Percentiles rank a stretch among this genome's conserved stretches.
Evolutionary conservation across 2,329 filamentous ascomycete species (phyloP).

Genomic region (Ophiostoma fasciatum): DNA sequence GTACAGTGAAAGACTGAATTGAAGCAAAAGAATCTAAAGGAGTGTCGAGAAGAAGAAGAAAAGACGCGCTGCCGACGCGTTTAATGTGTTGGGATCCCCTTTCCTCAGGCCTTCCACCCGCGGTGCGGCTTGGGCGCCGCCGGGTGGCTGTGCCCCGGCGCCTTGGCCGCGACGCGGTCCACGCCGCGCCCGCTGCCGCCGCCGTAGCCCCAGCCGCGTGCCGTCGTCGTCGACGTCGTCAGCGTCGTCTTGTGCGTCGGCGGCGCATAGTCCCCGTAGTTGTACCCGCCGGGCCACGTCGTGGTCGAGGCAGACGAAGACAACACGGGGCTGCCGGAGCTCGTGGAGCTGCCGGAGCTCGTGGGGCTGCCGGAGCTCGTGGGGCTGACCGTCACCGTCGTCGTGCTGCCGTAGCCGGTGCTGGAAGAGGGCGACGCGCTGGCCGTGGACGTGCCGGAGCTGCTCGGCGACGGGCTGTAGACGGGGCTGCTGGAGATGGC

Average conservation of each 20-base stretch:
- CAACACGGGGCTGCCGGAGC: not conserved
- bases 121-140: not conserved
- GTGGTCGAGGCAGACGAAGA: not conserved
- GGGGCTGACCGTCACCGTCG: not conserved
- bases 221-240: not conserved
- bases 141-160: not conserved
- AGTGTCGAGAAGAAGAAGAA: constrained; percentile 3
- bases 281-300: constrained; percentile 9
- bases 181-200: too few species aligned
- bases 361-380: too few species aligned
- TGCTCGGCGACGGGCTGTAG: not conserved
- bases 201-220: constrained; percentile 1
- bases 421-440: not conserved
- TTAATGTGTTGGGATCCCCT: too few species aligned
- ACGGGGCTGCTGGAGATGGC: not conserved
- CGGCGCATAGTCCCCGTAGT: constrained; percentile 2
- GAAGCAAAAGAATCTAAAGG: constrained; percentile 2
- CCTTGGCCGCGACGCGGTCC: not conserved
- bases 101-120: constrained; percentile 2
- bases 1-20: constrained; percentile 1
- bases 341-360: not conserved
- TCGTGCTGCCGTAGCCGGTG: not conserved
- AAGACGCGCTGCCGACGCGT: too few species aligned
- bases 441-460: too few species aligned
- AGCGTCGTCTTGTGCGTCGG: not conserved